Conservation (phyloP, 2,329 filamentous ascomycete genomes). For the Nannizzia gypsea region DNA sequence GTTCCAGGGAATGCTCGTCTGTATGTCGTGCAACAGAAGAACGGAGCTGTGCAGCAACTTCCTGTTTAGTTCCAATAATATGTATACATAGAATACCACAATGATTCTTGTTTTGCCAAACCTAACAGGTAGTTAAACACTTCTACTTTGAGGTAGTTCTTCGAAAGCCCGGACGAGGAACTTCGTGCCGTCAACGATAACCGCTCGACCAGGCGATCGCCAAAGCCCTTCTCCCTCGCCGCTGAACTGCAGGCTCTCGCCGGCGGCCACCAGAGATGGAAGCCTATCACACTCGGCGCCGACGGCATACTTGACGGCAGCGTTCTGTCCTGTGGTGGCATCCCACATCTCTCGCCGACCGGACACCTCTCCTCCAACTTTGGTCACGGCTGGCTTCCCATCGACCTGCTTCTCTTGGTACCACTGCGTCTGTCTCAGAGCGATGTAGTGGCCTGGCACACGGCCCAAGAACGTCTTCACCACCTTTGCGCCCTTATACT, state of each 20-base stretch:
- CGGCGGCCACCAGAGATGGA: constrained; percentile 16
- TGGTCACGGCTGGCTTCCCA: constrained; percentile 12
- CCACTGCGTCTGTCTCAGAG: constrained; percentile 19
- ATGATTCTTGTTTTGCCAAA: too few species aligned
- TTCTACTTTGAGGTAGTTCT: too few species aligned
- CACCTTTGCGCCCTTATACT: constrained; percentile 14
- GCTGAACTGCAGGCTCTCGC: constrained; percentile 8
- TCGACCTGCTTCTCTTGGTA: constrained; percentile 9
- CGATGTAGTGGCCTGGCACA: constrained; percentile 24
- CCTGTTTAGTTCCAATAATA: too few species aligned
- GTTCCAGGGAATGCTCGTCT: too few species aligned
- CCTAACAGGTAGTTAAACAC: too few species aligned
- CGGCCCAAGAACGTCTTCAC: constrained; percentile 22
- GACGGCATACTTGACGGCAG: constrained; percentile 16
- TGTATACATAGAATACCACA: too few species aligned
- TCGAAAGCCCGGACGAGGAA: constrained; percentile 23
- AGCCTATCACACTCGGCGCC: constrained; percentile 12
- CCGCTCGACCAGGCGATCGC: constrained; percentile 15
- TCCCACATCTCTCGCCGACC: constrained; percentile 22
- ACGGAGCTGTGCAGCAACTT: too few species aligned
- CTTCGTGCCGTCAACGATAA: constrained; percentile 13
- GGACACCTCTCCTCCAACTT: constrained; percentile 20
- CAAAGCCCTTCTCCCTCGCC: constrained; percentile 5
- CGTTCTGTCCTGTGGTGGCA: constrained; percentile 7
- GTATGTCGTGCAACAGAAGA: too few species aligned